phyloP scores from a whole-genome alignment of 2,329 filamentous ascomycete genomes.

The Trichoderma sp. region DNA sequence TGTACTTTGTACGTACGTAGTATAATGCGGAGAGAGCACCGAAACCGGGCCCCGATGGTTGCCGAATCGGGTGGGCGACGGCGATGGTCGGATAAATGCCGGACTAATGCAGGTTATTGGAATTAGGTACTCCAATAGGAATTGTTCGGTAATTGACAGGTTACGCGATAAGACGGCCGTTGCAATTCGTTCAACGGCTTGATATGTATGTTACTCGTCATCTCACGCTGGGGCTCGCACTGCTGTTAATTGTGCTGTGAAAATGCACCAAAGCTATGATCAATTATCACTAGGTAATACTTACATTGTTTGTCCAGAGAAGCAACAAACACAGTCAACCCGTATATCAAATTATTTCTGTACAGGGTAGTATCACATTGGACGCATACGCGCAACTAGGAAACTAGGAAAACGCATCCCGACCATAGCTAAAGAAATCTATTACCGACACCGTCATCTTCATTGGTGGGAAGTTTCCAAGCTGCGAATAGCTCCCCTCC shows the following conservation, averaged over 20 bases:
- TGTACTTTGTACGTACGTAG: no score
- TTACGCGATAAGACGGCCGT: background rate
- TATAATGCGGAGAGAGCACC: background rate
- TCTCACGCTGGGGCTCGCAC: rapidly evolving
- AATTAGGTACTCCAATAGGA: conserved; percentile 5
- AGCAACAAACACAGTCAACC: background rate
- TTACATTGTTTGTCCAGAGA: background rate
- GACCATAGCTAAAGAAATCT: background rate
- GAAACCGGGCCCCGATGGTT: background rate
- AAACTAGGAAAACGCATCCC: background rate
- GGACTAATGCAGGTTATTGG: background rate
- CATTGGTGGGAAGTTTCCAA: conserved; percentile 15
- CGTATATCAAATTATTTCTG: background rate
- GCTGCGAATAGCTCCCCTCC: conserved; percentile 1
- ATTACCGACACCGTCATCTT: conserved; percentile 1
- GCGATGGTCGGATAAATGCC: background rate
- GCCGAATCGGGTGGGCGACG: background rate
- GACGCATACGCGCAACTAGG: no score
- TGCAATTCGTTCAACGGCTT: background rate
- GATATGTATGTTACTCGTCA: background rate
- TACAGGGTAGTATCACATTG: background rate
- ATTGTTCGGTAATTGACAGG: background rate
- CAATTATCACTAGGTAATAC: background rate
- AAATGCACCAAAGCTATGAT: background rate
- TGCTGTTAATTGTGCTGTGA: background rate